Base-by-base conservation (phyloP, 164 flowering plant genomes). In the Echeveria elegans region DNA sequence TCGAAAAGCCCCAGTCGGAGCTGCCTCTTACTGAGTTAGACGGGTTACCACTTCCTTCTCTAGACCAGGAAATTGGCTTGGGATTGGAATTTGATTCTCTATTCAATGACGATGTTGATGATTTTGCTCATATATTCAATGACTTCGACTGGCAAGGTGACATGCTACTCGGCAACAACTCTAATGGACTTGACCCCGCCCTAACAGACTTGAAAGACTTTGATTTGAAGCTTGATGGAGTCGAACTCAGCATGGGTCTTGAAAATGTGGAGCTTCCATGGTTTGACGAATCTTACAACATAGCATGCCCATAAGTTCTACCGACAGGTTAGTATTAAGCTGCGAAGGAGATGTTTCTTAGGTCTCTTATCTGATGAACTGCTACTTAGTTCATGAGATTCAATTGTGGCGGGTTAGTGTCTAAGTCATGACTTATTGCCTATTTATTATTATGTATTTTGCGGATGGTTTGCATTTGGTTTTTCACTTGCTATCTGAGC, bases 41-140 rank as follows among this genome's bases (percentile, higher is more conserved):
- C 14, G 31, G 11, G 28, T 38, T 56, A 31, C 23, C 41, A 19
- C 26, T n/a, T 16, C 24, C 19, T 11, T 59, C 32, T 21, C 15
- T 45, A 9, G 71, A 47, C 8, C 31, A 61, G 23, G 60, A 62
- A 11, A 37, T 61, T 24, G 63, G 50, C 7, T 41, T 41, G 0
- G 66, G 60, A 12, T 21, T 47, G 50, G 74, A 71, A 19, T 48
- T 62, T n/a, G 70, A 67, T 37, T 43, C 70, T 4, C n/a, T 71
- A 6, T 66, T 71, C 32, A 62, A 29, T 6, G 40, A 67, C 16
- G 63, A 67, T 10, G 60, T 21, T 11, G 64, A 63, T 18, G 66
- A 31, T 3, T 59, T 60, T 11, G 24, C n/a, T 1, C 45, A 24
- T 0, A 30, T 68, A 5, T 28, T 60, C 23, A 66, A 62, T 14